A percentile compares a stretch with the other conserved stretches of the same genome.
phyloP scores from a whole-genome alignment of 345 rosid genomes.

The Erodium maritimum region DNA sequence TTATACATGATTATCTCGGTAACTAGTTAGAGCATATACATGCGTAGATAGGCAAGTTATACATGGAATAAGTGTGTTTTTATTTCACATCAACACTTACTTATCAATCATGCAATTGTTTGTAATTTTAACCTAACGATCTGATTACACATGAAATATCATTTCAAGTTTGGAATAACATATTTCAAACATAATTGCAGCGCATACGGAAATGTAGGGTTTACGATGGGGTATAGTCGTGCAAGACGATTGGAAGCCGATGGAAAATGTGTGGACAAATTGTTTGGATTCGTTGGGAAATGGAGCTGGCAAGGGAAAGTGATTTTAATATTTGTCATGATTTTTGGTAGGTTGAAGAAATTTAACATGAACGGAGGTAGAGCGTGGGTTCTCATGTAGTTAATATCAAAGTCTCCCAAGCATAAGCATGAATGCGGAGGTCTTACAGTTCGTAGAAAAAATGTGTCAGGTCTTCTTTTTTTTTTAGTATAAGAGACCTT shows the following conservation, averaged over 20 bases:
- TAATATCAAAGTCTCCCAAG: too few species aligned
- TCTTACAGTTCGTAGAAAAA: too few species aligned
- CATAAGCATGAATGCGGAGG: too few species aligned
- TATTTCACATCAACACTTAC: too few species aligned
- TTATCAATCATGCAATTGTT: too few species aligned
- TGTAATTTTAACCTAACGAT: too few species aligned
- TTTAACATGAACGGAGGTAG: constrained; percentile 29
- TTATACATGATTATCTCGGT: too few species aligned
- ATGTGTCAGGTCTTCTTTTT: too few species aligned
- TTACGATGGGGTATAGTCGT: constrained; percentile 28
- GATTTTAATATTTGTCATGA: constrained; percentile 23
- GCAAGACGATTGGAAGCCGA: constrained; percentile 12
- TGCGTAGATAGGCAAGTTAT: too few species aligned
- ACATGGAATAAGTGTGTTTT: too few species aligned
- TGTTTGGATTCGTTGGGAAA: constrained; percentile 25
- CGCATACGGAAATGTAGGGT: constrained; percentile 37
- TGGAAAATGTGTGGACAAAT: constrained; percentile 14
- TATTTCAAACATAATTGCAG: constrained; percentile 7
- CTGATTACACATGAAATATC: background rate
- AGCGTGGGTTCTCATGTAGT: constrained; percentile 23
- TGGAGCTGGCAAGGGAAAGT: constrained; percentile 34
- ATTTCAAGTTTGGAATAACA: background rate
- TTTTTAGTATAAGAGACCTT: too few species aligned
- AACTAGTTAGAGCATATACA: too few species aligned
- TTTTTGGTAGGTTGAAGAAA: constrained; percentile 35